Conservation (phyloP, 2,329 filamentous ascomycete genomes). For the Cryphonectria naterciae region DNA sequence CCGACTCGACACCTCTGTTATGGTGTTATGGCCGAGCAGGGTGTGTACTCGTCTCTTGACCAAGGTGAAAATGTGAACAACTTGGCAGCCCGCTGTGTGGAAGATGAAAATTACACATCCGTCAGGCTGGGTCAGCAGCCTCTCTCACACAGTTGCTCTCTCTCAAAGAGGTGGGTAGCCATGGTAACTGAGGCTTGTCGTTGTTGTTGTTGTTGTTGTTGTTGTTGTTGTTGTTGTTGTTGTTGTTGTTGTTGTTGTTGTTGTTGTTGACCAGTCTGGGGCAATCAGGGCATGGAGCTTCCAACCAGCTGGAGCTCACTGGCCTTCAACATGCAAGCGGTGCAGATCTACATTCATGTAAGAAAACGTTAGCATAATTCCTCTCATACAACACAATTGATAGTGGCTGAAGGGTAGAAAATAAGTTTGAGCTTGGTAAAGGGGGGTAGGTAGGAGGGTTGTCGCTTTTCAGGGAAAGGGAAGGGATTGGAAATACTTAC, state of each 20-base stretch:
- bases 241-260: not conserved
- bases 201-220: no score
- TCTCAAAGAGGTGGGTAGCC: no score
- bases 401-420: not conserved
- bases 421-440: not conserved
- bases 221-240: no score
- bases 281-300: not conserved
- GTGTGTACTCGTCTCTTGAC: no score
- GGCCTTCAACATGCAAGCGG: not conserved
- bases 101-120: no score
- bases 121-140: no score
- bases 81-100: no score
- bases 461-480: not conserved
- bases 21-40: no score
- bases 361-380: not conserved
- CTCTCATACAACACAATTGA: no score
- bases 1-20: no score
- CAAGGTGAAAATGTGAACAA: no score
- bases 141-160: no score
- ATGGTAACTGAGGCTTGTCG: not conserved
- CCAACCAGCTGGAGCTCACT: slow-evolving; percentile 3
- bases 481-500: not conserved
- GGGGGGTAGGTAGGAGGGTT: not conserved
- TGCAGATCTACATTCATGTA: not conserved
- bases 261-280: not conserved